Evolutionary conservation across 257 asterid genomes (phyloP), one percentile per base, ranked within the genome.

Genomic region (Ocimum tenuiflorum): DNA sequence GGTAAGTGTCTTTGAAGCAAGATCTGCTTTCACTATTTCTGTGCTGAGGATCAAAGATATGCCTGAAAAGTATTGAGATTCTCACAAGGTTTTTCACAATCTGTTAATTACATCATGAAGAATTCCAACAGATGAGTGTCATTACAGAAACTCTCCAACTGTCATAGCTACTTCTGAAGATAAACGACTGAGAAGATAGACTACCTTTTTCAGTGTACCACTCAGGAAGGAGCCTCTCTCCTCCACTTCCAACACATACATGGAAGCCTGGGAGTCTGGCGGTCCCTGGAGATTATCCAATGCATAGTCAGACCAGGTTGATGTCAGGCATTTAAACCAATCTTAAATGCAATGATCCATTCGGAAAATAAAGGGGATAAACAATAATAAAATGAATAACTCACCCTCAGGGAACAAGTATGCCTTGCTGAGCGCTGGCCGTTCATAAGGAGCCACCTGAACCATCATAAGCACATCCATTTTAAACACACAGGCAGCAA

Each of bases 401-500:
- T 83, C 75, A 87, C 98, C 98, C 77, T 92, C 87, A 27, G 98
- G 98, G 60, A 89, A 89, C 60, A 92, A 86, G 83, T 92, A 92
- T 49, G 84, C 96, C 77, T 92, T 92, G 80, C 99, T 89, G 54
- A 92, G 94, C 19, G 98, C 97, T 27, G 98, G 98, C 27, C 98
- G 97, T 82, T 92, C 98, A 80, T 89, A 92, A 38, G 99, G 97
- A 80, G 99, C 99, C 71, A 92, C 98, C 98, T 92, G 83, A 67
- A 77, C 65, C 60, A 76, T 60, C 76, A 78, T 59, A 62, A 66
- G 60, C 15, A 35, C 27, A 18, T 18, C 64, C 62, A 71, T 27
- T 48, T 41, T 10, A 57, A 46, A 15, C 22, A 41, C 4, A 47
- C 54, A 24, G 24, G 29, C 18, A 58, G 9, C 23, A 49, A 65